Evolutionary conservation across 805 yeast species (phyloP).

Genomic region (Alloascoidea hylecoeti): DNA sequence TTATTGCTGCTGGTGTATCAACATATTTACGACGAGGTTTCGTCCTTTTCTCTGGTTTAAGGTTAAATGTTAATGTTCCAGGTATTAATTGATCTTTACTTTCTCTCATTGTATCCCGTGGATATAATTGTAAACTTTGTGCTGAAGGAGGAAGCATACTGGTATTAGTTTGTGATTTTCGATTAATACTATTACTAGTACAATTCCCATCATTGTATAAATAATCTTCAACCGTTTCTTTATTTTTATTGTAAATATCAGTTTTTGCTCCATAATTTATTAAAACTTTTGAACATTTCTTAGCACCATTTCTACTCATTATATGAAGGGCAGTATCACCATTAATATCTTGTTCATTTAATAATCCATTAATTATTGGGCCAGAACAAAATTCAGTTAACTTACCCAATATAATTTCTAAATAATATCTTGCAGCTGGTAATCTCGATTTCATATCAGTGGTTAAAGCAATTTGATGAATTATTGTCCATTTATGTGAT

Average conservation of each 20-base stretch:
- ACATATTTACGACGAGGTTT: neutral
- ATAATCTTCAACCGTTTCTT: constrained; percentile 22
- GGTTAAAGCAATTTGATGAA: constrained; percentile 74
- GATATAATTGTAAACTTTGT: too few species aligned
- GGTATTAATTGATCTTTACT: neutral
- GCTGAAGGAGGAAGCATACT: neutral
- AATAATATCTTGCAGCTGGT: constrained; percentile 73
- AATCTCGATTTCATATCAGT: constrained; percentile 52
- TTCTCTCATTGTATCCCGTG: too few species aligned
- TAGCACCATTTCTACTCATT: constrained; percentile 44
- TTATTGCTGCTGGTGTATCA: neutral
- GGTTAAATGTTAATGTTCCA: constrained; percentile 1
- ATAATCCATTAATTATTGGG: constrained; percentile 30
- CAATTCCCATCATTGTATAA: neutral
- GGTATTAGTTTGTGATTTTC: neutral
- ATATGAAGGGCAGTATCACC: constrained; percentile 84
- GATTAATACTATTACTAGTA: neutral
- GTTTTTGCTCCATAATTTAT: constrained; percentile 32
- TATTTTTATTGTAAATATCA: constrained; percentile 24
- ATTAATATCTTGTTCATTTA: constrained; percentile 63
- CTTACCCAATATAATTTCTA: constrained; percentile 63
- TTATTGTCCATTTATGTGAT: constrained; percentile 51
- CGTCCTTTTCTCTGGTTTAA: neutral
- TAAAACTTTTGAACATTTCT: constrained; percentile 26
- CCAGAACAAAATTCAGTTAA: constrained; percentile 49